Evolutionary conservation across 73 alveolate species (phyloP), one percentile per base, ranked within the genome.

Genomic region (Paramecium biaurelia): DNA sequence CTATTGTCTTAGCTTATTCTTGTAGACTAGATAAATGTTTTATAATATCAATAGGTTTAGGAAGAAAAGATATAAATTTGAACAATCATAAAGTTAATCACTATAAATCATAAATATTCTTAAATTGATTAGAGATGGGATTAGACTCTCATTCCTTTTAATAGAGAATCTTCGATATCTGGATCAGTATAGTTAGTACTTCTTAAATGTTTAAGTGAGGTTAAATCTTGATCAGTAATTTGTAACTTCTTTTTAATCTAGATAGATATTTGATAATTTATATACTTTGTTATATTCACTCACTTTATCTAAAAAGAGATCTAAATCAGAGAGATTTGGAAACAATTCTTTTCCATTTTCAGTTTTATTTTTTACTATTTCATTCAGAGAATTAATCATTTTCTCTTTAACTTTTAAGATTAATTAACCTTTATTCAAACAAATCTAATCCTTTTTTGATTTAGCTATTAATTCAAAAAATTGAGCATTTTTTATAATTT

Each of bases 81-180:
- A 34, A 67, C 24, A 53, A 67, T 67, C 41, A 67, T 15, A 53
- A 53, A 53, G n/a, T 53, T 53, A n/a, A 53, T 53, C 30, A 5
- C 14, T 53, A 53, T 53, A 53, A 53, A 53, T 74, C 87, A 74
- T 74, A 74, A 35, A 74, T 74, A 74, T 74, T 74, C 87, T 74
- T 74, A 74, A n/a, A 74, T 74, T 74, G 57, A 32, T 32, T 32
- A 32, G 59, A 74, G 67, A 74, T 74, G 87, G 21, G 63, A 32
- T 34, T 74, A 35, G 20, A 74, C 87, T 38, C 47, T 74, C 34
- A 74, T 35, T 10, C 87, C 87, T 35, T 74, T 74, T 14, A 74
- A 23, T 5, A 74, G 59, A 32, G 87, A 74, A 35, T 74, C 87
- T 74, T 74, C 87, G 1, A 74, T 38, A 21, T 74, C 87, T 5